A percentile compares a stretch with the other conserved stretches of the same genome.
Conservation (phyloP, 129 eudicot genomes). For the Ambrosia artemisiifolia region DNA sequence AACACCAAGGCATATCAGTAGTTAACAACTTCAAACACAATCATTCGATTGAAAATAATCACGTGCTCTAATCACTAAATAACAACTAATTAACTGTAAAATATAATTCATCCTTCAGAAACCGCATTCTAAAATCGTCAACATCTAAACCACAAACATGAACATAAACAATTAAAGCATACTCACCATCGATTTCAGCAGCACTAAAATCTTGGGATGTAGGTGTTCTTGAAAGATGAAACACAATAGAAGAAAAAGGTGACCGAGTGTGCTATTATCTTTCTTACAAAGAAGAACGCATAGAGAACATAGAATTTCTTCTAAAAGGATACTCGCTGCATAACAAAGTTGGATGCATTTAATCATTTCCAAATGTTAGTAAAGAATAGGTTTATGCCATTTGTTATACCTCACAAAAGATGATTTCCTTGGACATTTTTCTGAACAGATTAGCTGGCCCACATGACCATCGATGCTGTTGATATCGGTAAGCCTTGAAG, state of each 20-base stretch:
- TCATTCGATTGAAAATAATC: too few relatives aligned
- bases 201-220: too few relatives aligned
- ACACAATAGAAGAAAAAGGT: slow-evolving; percentile 85
- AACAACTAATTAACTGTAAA: too few relatives aligned
- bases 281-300: slow-evolving; percentile 82
- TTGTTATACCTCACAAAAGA: slow-evolving; percentile 51
- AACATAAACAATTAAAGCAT: too few relatives aligned
- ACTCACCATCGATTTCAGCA: too few relatives aligned
- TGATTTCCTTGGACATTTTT: slow-evolving; percentile 73
- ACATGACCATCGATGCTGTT: slow-evolving; percentile 95
- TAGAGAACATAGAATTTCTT: slow-evolving; percentile 80
- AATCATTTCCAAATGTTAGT: background rate
- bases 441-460: slow-evolving; percentile 85
- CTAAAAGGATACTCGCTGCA: slow-evolving; percentile 74
- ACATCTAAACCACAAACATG: too few relatives aligned
- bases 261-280: slow-evolving; percentile 84
- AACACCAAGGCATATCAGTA: too few relatives aligned
- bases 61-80: too few relatives aligned
- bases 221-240: too few relatives aligned
- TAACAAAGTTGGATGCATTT: slow-evolving; percentile 13
- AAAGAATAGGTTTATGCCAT: slow-evolving; percentile 1
- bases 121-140: too few relatives aligned
- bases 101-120: too few relatives aligned
- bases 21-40: too few relatives aligned
- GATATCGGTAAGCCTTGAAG: slow-evolving; percentile 72